Percentiles rank a stretch among this genome's conserved stretches.
phyloP scores from a whole-genome alignment of 192 early-diverging fungal species.

The Backusella australiensis region DNA sequence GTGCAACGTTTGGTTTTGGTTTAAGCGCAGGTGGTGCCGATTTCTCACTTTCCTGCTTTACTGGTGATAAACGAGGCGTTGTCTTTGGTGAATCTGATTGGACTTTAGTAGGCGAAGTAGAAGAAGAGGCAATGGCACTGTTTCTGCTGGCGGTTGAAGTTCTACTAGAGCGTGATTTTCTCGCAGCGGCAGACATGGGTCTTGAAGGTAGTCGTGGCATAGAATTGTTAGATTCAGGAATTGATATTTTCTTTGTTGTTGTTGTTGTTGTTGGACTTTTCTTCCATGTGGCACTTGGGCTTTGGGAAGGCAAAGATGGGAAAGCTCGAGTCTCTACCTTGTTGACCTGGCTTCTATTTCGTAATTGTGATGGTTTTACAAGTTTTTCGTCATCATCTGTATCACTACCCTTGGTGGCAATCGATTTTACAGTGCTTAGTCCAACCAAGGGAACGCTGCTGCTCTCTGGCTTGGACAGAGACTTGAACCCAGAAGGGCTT shows the following conservation, averaged over 20 bases:
- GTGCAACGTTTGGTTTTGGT: background rate
- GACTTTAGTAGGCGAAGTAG: background rate
- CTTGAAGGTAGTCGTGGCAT: slow-evolving; percentile 23
- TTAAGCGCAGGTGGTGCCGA: slow-evolving; percentile 10
- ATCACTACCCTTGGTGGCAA: background rate
- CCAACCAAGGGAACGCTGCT: background rate
- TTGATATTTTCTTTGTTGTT: background rate
- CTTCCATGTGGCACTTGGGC: background rate
- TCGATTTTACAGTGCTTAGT: background rate
- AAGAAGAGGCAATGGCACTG: background rate
- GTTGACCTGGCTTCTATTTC: background rate
- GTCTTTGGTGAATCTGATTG: background rate
- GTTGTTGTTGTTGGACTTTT: background rate
- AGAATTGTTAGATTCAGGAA: slow-evolving; percentile 16
- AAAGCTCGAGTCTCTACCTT: background rate
- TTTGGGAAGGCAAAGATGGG: background rate
- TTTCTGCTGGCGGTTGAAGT: background rate
- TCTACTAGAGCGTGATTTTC: slow-evolving; percentile 4
- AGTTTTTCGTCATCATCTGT: slow-evolving; percentile 21
- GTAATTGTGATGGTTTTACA: slow-evolving; percentile 24
- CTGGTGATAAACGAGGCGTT: background rate
- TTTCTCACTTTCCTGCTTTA: background rate
- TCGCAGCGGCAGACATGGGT: slow-evolving; percentile 18
- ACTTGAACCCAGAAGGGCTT: background rate
- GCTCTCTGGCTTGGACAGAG: background rate